These are phyloP conservation scores for Tylopilus balloui DNA, from an alignment of 768 basidiomycete species.

Conservation along the genomic window DNA sequence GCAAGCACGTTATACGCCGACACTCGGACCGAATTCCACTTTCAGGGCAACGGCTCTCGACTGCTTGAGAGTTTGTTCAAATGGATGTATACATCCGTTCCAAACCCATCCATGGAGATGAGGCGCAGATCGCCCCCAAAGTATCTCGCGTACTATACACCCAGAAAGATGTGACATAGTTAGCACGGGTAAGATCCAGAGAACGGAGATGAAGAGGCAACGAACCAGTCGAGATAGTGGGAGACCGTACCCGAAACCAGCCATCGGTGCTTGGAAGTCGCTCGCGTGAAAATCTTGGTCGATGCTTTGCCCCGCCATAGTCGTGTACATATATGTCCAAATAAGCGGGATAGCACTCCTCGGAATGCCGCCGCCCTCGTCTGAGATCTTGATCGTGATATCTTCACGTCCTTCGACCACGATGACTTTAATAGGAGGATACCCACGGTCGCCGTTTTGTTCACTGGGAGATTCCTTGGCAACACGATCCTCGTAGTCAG, in stretches of 20 bases:
- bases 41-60: slow-evolving; percentile 24
- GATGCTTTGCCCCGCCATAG: slow-evolving; percentile 67
- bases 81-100: slow-evolving; percentile 92
- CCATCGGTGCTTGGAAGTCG: slow-evolving; percentile 98
- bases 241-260: slow-evolving; percentile 93
- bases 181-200: slow-evolving; percentile 44
- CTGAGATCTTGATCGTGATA: slow-evolving; percentile 97
- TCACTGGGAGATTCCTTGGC: slow-evolving; percentile 6
- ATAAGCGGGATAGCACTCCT: slow-evolving; percentile 84
- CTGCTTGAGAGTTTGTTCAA: slow-evolving; percentile 73
- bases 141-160: slow-evolving; percentile 79
- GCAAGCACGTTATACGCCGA: too few relatives aligned
- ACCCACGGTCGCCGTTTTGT: slow-evolving; percentile 8
- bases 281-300: slow-evolving; percentile 71
- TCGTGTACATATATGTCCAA: slow-evolving; percentile 99
- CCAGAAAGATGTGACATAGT: not conserved
- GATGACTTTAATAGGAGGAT: slow-evolving; percentile 39
- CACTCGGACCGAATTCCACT: too few relatives aligned
- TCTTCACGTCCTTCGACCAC: slow-evolving; percentile 97
- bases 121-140: slow-evolving; percentile 90
- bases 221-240: slow-evolving; percentile 86
- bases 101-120: slow-evolving; percentile 99
- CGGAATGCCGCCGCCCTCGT: slow-evolving; percentile 92
- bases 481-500: slow-evolving; percentile 58
- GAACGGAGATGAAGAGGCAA: slow-evolving; percentile 48